Evolutionary conservation across 345 rosid genomes (phyloP), one percentile per base, ranked within the genome.

Genomic region (Gossypium mustelinum): DNA sequence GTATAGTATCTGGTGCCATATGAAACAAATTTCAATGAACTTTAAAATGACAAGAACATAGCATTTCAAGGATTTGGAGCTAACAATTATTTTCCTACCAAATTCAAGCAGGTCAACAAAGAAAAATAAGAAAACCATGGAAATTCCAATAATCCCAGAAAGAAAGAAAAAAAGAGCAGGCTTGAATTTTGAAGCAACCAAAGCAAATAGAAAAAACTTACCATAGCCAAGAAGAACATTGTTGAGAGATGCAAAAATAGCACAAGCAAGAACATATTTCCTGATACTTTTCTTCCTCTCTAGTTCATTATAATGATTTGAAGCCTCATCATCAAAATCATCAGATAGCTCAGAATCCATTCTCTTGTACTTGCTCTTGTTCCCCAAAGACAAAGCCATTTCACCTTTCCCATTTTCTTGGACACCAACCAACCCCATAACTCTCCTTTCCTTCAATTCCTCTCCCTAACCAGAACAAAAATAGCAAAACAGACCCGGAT

Each of bases 171-270:
- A 7, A 12, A 17, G 9, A 51, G 60, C 34, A 44, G 7, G 7
- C 54, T 24, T 66, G 27, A 18, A 29, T 20, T 20, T 22, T 2
- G 17, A 66, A 68, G 12, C 60, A 59, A 34, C 55, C 57, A 61
- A 39, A 50, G 13, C 52, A 59, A 51, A 12, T 4, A 39, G n/a
- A 75, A 34, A 7, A 50, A 55, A 57, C 76, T 85, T 70, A 90
- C 98, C 97, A 76, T 94, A 94, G 34, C 97, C 97, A 66, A 92
- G 97, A 81, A 92, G 95, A 83, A 94, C 98, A 75, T 85, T 86
- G 81, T 88, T 92, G 67, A 94, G 87, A 18, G 98, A 94, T 17
- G 97, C 97, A 77, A 94, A 88, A 81, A 92, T 72, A 44, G 95
- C 97, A 63, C 97, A 94, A 58, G 90, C 87, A 79, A 94, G 52